phyloP scores from a whole-genome alignment of 2,329 filamentous ascomycete genomes.

The Aspergillus hortae region DNA sequence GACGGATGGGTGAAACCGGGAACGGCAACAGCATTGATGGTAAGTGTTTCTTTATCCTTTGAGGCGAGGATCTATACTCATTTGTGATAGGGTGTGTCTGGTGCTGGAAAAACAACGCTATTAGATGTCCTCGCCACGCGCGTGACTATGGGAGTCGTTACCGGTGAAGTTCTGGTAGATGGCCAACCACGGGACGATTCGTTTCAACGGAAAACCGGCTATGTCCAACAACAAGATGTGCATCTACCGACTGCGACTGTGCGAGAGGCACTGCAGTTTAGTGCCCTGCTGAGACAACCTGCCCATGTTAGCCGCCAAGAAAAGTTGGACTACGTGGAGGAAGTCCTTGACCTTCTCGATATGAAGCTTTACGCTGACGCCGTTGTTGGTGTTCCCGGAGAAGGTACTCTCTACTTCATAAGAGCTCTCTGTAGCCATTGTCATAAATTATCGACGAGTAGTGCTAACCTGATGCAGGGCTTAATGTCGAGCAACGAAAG shows the following conservation, averaged over 20 bases:
- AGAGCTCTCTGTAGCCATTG: neutral
- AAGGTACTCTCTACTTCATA: slow-evolving; percentile 41
- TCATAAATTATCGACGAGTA: neutral
- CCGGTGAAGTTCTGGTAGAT: slow-evolving; percentile 47
- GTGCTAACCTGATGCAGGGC: slow-evolving; percentile 29
- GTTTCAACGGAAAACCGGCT: slow-evolving; percentile 61
- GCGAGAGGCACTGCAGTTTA: slow-evolving; percentile 66
- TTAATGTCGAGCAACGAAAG: slow-evolving; percentile 62
- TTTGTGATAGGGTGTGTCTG: slow-evolving; percentile 42
- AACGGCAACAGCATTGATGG: slow-evolving; percentile 3
- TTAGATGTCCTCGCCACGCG: slow-evolving; percentile 53
- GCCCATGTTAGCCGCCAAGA: slow-evolving; percentile 62
- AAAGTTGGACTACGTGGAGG: slow-evolving; percentile 76
- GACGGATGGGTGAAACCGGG: slow-evolving; percentile 4
- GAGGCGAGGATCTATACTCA: neutral
- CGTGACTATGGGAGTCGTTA: slow-evolving; percentile 58
- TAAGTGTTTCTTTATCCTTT: neutral
- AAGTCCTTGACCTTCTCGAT: slow-evolving; percentile 72
- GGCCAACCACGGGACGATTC: slow-evolving; percentile 51
- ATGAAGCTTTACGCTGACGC: slow-evolving; percentile 83
- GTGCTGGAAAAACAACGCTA: slow-evolving; percentile 56
- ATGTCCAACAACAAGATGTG: slow-evolving; percentile 65
- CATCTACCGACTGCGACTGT: slow-evolving; percentile 77
- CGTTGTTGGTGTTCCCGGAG: slow-evolving; percentile 76
- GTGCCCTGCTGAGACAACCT: slow-evolving; percentile 58